Base-by-base conservation (phyloP, 2,329 filamentous ascomycete genomes). In the Emergomyces orientalis region DNA sequence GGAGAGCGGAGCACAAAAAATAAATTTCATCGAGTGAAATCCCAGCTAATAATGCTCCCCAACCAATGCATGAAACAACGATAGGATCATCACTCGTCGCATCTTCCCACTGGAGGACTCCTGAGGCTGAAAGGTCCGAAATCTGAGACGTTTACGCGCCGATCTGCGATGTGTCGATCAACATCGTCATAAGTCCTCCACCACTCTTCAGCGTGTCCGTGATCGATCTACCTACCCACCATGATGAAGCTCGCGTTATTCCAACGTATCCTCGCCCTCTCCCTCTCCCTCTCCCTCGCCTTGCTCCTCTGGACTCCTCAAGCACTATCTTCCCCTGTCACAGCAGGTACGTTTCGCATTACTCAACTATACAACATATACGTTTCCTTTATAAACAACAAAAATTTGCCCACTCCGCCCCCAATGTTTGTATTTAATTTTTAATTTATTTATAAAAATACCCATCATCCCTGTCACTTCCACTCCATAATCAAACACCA, bases 141-240 rank as follows among this genome's bases (percentile, higher is more conserved):
- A 51, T n/a, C 47, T 51, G 47, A 30, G 22, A 27, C 47, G 5
- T 30, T 30, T 17, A 32, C 49, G 17, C n/a, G 27, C n/a, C 49
- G 49, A 52, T 52, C 49, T 32, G 49, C 49, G 27, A 32, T 52
- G 49, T 52, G 49, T n/a, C 49, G 49, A 52, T 52, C 49, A 30
- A 17, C n/a, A 25, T 49, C 27, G 4, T n/a, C 27, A 47, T 47
- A 47, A n/a, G 27, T n/a, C 25, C 7, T 6, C 13, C 49, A 32
- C 32, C 7, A 3, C 3, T 7, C 32, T 7, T 3, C 32, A 32
- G 32, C 32, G 3, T 7, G n/a, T n/a, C n/a, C n/a, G n/a, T n/a
- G n/a, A n/a, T n/a, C n/a, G n/a, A 7, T 32, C 7, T 19, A 17
- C 3, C n/a, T 8, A 32, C 14, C 49, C 9, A 3, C 25, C 25